Percentiles rank a stretch among this genome's conserved stretches.
These are phyloP conservation scores for Metschnikowia amazonensis DNA, from an alignment of 805 yeast genomes.

Conservation along the genomic window DNA sequence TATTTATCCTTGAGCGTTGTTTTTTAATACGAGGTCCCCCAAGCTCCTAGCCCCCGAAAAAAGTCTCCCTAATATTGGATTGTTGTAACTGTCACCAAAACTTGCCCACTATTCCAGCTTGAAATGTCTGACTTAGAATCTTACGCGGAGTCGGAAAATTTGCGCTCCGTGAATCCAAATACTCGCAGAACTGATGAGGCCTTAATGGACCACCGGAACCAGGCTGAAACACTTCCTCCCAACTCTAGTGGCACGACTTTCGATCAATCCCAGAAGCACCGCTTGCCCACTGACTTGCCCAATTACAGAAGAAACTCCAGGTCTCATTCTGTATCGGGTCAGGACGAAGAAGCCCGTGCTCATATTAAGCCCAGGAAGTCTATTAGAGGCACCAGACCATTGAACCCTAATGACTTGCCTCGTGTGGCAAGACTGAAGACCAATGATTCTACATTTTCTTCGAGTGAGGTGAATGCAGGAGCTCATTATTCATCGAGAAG, in stretches of 20 bases:
- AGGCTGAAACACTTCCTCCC: slow-evolving; percentile 30
- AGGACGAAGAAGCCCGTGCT: slow-evolving; percentile 17
- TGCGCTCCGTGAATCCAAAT: slow-evolving; percentile 17
- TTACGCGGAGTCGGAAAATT: slow-evolving; percentile 25
- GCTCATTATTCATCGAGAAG: slow-evolving; percentile 19
- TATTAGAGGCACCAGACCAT: slow-evolving; percentile 11
- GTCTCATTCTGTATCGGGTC: slow-evolving; percentile 43
- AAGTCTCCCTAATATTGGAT: background rate
- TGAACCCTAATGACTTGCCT: slow-evolving; percentile 24
- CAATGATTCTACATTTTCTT: slow-evolving; percentile 15
- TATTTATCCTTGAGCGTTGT: background rate
- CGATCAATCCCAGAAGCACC: slow-evolving; percentile 1
- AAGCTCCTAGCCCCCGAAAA: background rate
- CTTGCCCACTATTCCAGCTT: background rate
- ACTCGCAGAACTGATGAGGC: slow-evolving; percentile 28
- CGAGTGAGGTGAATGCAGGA: slow-evolving; percentile 10
- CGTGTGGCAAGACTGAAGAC: slow-evolving; percentile 27
- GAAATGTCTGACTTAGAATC: slow-evolving; percentile 42
- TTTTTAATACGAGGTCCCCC: background rate
- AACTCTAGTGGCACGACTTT: background rate
- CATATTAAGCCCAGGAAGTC: slow-evolving; percentile 9
- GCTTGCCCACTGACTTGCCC: slow-evolving; percentile 15
- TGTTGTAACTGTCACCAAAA: background rate
- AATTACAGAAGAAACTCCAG: slow-evolving; percentile 26
- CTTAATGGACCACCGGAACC: slow-evolving; percentile 40